phyloP scores from a whole-genome alignment of 352 stramenopile genomes.

The Salisapilia sapeloensis region DNA sequence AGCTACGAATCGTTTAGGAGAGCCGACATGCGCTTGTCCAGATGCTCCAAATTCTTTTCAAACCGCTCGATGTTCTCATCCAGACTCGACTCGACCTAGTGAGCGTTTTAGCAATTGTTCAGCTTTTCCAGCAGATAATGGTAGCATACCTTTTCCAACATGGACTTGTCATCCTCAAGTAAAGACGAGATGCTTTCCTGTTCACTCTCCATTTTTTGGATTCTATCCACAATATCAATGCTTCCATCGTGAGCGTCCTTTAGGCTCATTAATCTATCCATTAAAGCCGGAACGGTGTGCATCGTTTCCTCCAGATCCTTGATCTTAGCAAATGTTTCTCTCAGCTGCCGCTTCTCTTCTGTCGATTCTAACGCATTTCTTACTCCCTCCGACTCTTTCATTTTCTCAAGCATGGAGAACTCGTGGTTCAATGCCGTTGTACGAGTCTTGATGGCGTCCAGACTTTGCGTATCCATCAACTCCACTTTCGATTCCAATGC shows the following conservation, averaged over 20 bases:
- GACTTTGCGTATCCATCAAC: constrained; percentile 55
- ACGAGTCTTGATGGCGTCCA: constrained; percentile 62
- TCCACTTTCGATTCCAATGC: constrained; percentile 49
- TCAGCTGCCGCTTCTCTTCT: constrained; percentile 43
- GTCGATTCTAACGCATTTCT: constrained; percentile 34
- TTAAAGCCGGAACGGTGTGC: constrained; percentile 35
- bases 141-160: constrained; percentile 45
- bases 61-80: constrained; percentile 61
- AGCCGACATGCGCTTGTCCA: constrained; percentile 53
- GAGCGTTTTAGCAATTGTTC: background rate
- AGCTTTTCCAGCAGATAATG: constrained; percentile 4
- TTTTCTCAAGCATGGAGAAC: constrained; percentile 57
- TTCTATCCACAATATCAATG: constrained; percentile 19
- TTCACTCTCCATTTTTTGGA: constrained; percentile 45
- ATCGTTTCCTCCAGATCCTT: constrained; percentile 35
- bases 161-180: constrained; percentile 33
- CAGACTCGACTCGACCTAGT: constrained; percentile 59
- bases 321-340: constrained; percentile 56
- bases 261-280: constrained; percentile 55
- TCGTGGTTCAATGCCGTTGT: constrained; percentile 62
- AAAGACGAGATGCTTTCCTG: constrained; percentile 33
- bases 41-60: constrained; percentile 50
- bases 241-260: constrained; percentile 58
- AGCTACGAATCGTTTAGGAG: no score
- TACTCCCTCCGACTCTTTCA: constrained; percentile 50